These are phyloP conservation scores for Ormosia semicastrata DNA, from an alignment of 306 rosid species.

Conservation along the genomic window DNA sequence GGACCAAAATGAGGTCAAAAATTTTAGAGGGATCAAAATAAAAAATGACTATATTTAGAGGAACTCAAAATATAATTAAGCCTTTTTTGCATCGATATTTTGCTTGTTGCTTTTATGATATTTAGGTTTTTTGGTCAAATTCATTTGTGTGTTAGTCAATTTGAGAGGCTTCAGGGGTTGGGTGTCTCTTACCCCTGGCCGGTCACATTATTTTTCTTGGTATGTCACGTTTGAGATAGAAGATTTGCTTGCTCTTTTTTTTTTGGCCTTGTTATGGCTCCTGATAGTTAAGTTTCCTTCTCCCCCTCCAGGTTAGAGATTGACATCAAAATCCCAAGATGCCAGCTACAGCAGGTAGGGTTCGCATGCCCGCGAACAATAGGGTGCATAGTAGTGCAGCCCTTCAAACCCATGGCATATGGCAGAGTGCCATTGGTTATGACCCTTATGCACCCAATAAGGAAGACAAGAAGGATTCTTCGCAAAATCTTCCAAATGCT, in stretches of 20 bases:
- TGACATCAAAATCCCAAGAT: slow-evolving; percentile 47
- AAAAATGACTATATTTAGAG: too few species aligned
- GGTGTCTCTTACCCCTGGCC: background rate
- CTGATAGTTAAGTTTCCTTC: background rate
- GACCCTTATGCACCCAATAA: slow-evolving; percentile 93
- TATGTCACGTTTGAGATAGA: background rate
- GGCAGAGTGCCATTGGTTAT: slow-evolving; percentile 97
- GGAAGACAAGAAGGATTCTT: slow-evolving; percentile 62
- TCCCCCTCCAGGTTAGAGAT: background rate
- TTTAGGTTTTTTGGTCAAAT: background rate
- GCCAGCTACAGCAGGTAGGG: slow-evolving; percentile 98
- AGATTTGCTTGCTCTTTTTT: background rate
- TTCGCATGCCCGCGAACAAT: slow-evolving; percentile 99
- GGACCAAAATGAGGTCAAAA: too few species aligned
- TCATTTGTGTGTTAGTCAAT: background rate
- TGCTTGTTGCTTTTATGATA: background rate
- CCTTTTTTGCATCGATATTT: background rate
- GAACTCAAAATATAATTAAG: too few species aligned
- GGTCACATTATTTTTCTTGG: background rate
- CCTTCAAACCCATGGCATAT: slow-evolving; percentile 93
- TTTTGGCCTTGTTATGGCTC: background rate
- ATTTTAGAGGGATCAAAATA: too few species aligned
- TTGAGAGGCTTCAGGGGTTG: background rate
- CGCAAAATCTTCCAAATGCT: slow-evolving; percentile 38
- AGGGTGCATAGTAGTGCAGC: slow-evolving; percentile 98